Percentiles rank a stretch among this genome's conserved stretches.
phyloP scores from a whole-genome alignment of 352 stramenopile species.

The Paralagenidium karlingii region DNA sequence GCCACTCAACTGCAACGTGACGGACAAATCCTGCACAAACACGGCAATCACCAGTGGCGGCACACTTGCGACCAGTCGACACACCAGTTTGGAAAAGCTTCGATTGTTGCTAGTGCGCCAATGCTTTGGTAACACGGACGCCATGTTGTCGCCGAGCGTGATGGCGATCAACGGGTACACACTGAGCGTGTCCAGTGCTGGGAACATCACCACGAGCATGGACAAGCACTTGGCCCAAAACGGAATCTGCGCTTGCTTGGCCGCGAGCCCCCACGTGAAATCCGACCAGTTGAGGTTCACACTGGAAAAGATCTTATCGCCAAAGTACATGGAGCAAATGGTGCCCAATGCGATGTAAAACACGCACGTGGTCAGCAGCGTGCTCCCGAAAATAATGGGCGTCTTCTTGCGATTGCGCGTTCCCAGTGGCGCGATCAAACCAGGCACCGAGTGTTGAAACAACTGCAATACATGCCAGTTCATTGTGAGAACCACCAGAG shows the following conservation, averaged over 20 bases:
- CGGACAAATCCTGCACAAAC: slow-evolving; percentile 69
- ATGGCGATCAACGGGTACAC: slow-evolving; percentile 88
- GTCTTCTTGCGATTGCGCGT: slow-evolving; percentile 45
- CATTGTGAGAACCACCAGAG: background rate
- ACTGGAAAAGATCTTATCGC: slow-evolving; percentile 52
- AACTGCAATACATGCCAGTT: slow-evolving; percentile 22
- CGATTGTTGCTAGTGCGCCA: slow-evolving; percentile 21
- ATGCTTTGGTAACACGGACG: slow-evolving; percentile 28
- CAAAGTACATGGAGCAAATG: slow-evolving; percentile 78
- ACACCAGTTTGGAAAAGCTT: slow-evolving; percentile 57
- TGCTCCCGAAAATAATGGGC: slow-evolving; percentile 52
- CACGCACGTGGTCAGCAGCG: slow-evolving; percentile 66
- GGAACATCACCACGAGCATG: slow-evolving; percentile 81
- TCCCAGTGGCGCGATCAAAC: slow-evolving; percentile 62
- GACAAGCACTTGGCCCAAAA: slow-evolving; percentile 50
- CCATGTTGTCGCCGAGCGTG: slow-evolving; percentile 86
- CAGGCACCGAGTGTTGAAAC: slow-evolving; percentile 86
- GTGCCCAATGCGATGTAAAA: slow-evolving; percentile 80
- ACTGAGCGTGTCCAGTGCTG: slow-evolving; percentile 80
- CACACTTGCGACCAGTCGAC: slow-evolving; percentile 58
- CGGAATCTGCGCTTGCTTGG: slow-evolving; percentile 24
- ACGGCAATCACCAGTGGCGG: slow-evolving; percentile 70
- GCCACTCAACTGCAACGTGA: slow-evolving; percentile 80
- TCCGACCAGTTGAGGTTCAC: slow-evolving; percentile 88
- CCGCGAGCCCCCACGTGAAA: slow-evolving; percentile 73